Evolutionary conservation across 768 basidiomycete genomes (phyloP), one percentile per base, ranked within the genome.

Genomic region (Leccinum disarticulatum): DNA sequence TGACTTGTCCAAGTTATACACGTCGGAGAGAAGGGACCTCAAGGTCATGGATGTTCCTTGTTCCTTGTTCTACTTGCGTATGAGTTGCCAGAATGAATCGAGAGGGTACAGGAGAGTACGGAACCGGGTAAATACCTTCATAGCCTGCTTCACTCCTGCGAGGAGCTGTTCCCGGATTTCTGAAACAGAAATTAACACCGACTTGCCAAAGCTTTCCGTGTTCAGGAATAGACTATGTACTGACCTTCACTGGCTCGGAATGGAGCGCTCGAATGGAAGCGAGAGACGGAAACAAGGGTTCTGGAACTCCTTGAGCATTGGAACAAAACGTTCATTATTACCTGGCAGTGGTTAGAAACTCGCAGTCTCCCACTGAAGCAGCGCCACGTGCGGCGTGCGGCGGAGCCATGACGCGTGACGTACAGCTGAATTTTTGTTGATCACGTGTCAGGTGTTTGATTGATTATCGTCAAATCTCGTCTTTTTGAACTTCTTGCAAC

Each of bases 11-110:
- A 83, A 79, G 9, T 82, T 79, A 63, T 90, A 84, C 3, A 91
- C 79, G 58, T 91, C 89, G 10, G 89, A 79, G 17, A 91, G 77
- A 33, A 88, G 80, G 27, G 87, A 85, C 88, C 84, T 81, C 63
- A 85, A 71, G 27, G 82, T 82, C 47, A 79, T 87, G 19, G 88
- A 84, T 50, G 81, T 73, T 25, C 78, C 65, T n/a, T 77, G 69
- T 64, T 90, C 82, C 64, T 80, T 87, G 57, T 67, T 77, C 88
- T 90, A 68, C 22, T 61, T 14, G 27, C 48, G 57, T 54, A 35
- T 54, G n/a, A 66, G 60, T 35, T 14, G 13, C 48, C 25, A 25
- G 36, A 36, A 46, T 22, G 22, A 14, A 31, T 54, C 38, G 48
- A 11, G 35, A 55, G 25, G 5, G 22, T 15, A 30, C 4, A 38